These are phyloP conservation scores for Ophiobolus disseminans DNA, from an alignment of 2,329 filamentous ascomycete genomes.

Conservation along the genomic window DNA sequence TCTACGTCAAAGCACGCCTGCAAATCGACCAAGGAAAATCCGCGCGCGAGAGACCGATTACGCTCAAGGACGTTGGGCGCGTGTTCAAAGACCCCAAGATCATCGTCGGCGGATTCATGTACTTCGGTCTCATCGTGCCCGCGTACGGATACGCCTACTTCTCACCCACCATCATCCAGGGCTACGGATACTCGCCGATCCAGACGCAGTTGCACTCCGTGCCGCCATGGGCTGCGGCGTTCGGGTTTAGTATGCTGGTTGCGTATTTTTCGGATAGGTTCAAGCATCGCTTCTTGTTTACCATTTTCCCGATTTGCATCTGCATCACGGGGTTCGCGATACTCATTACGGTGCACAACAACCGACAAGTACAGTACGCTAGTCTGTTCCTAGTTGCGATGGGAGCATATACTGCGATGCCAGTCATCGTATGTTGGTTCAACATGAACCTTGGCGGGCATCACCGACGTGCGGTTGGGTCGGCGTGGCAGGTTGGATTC, in stretches of 20 bases:
- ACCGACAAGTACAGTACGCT: conserved; percentile 73
- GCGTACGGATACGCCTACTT: conserved; percentile 58
- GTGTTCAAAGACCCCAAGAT: conserved; percentile 60
- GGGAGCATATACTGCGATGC: conserved; percentile 87
- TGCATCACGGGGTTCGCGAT: conserved; percentile 78
- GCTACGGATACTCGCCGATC: conserved; percentile 60
- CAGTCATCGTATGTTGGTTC: conserved; percentile 71
- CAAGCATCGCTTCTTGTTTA: conserved; percentile 77
- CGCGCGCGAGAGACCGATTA: conserved; percentile 54
- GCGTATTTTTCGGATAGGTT: conserved; percentile 75
- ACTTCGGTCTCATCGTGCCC: conserved; percentile 54
- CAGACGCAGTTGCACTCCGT: conserved; percentile 63
- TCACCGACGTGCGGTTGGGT: conserved; percentile 57
- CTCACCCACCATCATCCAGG: conserved; percentile 56
- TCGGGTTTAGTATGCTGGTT: conserved; percentile 77
- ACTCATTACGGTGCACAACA: conserved; percentile 73
- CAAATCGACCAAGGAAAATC: conserved; percentile 57
- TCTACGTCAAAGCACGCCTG: conserved; percentile 56
- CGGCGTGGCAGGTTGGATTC: conserved; percentile 59
- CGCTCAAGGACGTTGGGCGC: conserved; percentile 50
- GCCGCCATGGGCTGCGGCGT: conserved; percentile 73
- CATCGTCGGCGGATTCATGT: conserved; percentile 59
- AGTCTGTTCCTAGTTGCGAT: conserved; percentile 83
- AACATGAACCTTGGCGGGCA: conserved; percentile 63
- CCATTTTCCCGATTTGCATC: conserved; percentile 71